Evolutionary conservation across 1,284 basidiomycete genomes (phyloP), one percentile per base, ranked within the genome.

Genomic region (Microbotryum violaceum): DNA sequence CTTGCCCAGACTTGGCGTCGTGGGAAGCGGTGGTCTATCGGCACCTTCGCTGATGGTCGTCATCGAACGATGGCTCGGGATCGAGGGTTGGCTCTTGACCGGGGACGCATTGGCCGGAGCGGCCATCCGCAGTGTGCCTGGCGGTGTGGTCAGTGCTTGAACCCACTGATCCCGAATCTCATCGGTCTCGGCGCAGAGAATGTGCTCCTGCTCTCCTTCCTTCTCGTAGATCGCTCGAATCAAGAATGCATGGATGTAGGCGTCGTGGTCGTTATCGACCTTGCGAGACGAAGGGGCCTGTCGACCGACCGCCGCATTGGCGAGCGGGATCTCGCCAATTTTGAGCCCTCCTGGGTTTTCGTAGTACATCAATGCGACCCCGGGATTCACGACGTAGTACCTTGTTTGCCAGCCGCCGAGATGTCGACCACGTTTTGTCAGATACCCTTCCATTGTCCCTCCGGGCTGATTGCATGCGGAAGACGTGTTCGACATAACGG

Each of bases 371-470:
- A 97, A 81, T 1, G 87, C 54, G 80, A 7, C 89, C 83, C 10
- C 91, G 86, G 76, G 91, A 84, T 51, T 68, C 1, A 97, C 79
- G 9, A 96, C 87, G 72, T 97, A 97, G 76, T 87, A 97, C 50
- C 94, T 82, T 37, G 91, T 91, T 74, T 93, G 93, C 92, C 92
- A 96, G 1, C 88, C 73, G 4, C 65, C 92, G 75, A 97, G 93
- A 73, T 91, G 96, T 78, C 96, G 91, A 23, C 93, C 93, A 68
- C 92, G 84, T 77, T 97, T 97, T 31, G 94, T 97, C 52, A 97
- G 23, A 94, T 94, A 77, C 92, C 92, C 77, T 91, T 96, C 78
- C 88, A 86, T n/a, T 84, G 88, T 27, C 57, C 60, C 50, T 51
- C 58, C 3, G 70, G 70, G 54, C 72, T 71, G 10, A 60, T 64